These are phyloP conservation scores for Ploettnerulaceae sp. DNA, from an alignment of 2,329 filamentous ascomycete species.

Conservation along the genomic window DNA sequence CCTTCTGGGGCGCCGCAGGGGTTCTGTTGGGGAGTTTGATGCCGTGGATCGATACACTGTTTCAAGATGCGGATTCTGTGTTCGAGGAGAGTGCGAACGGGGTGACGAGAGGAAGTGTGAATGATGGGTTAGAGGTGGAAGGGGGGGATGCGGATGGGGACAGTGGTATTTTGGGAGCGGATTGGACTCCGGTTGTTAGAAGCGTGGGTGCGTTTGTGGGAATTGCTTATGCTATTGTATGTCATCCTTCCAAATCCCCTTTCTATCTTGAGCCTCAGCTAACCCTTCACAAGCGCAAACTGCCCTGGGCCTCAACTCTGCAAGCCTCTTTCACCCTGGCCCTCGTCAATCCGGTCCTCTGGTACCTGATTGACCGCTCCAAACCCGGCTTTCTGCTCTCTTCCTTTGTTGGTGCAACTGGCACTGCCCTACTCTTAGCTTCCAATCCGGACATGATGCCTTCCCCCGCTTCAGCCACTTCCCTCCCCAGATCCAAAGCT, in stretches of 20 bases:
- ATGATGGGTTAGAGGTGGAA: slow-evolving; percentile 24
- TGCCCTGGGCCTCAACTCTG: slow-evolving; percentile 92
- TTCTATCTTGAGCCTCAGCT: background rate
- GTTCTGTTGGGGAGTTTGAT: slow-evolving; percentile 73
- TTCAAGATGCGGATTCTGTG: slow-evolving; percentile 49
- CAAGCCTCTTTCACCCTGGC: slow-evolving; percentile 87
- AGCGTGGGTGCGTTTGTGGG: slow-evolving; percentile 68
- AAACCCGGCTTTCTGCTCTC: slow-evolving; percentile 79
- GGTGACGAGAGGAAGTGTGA: slow-evolving; percentile 18
- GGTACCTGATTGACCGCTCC: slow-evolving; percentile 94
- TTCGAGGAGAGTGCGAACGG: slow-evolving; percentile 16
- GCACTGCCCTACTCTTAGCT: slow-evolving; percentile 68
- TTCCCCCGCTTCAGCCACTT: slow-evolving; percentile 44
- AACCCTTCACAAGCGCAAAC: slow-evolving; percentile 58
- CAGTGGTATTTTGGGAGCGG: slow-evolving; percentile 44
- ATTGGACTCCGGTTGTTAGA: slow-evolving; percentile 71
- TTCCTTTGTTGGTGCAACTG: slow-evolving; percentile 64
- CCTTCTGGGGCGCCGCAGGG: slow-evolving; percentile 77
- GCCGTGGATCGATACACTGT: slow-evolving; percentile 77
- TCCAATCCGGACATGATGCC: slow-evolving; percentile 77
- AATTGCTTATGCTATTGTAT: slow-evolving; percentile 77
- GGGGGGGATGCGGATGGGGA: slow-evolving; percentile 22
- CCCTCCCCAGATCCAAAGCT: slow-evolving; percentile 13
- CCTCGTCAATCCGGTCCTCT: slow-evolving; percentile 86
- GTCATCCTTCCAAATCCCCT: slow-evolving; percentile 35